Evolutionary conservation across 768 basidiomycete genomes (phyloP).

Genomic region (Boletus pseudopeckii): DNA sequence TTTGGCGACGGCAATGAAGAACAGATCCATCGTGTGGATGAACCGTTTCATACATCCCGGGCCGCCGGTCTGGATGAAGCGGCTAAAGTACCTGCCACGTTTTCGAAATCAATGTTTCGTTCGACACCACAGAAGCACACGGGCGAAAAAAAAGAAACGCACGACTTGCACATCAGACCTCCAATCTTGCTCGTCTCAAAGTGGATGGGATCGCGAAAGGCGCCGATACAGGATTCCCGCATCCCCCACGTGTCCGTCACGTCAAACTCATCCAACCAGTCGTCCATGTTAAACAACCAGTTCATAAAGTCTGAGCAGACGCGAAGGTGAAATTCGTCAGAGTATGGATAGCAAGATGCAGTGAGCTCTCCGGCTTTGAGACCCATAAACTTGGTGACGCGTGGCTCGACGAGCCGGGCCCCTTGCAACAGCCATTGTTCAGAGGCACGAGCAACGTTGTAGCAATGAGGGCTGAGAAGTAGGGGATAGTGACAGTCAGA

Average conservation of each 20-base stretch:
- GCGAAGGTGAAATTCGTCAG: slow-evolving; percentile 54
- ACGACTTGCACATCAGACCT: slow-evolving; percentile 34
- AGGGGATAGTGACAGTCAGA: slow-evolving; percentile 39
- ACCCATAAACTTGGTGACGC: slow-evolving; percentile 43
- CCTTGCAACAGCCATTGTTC: slow-evolving; percentile 35
- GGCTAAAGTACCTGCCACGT: slow-evolving; percentile 34
- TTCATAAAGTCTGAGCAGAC: slow-evolving; percentile 67
- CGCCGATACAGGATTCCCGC: slow-evolving; percentile 29
- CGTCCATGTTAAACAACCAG: slow-evolving; percentile 41
- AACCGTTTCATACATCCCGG: slow-evolving; percentile 40
- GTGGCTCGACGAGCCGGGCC: slow-evolving; percentile 30
- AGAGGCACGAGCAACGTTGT: slow-evolving; percentile 35
- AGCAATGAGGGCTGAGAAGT: slow-evolving; percentile 31
- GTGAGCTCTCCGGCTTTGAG: slow-evolving; percentile 66
- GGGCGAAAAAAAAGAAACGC: slow-evolving; percentile 3
- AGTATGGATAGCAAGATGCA: slow-evolving; percentile 59
- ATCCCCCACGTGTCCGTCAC: slow-evolving; percentile 29
- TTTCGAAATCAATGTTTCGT: slow-evolving; percentile 2
- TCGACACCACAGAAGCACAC: neutral
- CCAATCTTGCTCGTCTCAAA: slow-evolving; percentile 29
- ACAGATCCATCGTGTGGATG: slow-evolving; percentile 40
- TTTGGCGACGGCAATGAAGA: slow-evolving; percentile 40
- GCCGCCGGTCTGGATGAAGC: slow-evolving; percentile 37
- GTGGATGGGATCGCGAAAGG: slow-evolving; percentile 28
- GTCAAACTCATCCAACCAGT: slow-evolving; percentile 40